Evolutionary conservation across 306 rosid species (phyloP).

Genomic region (Malus orientalis): DNA sequence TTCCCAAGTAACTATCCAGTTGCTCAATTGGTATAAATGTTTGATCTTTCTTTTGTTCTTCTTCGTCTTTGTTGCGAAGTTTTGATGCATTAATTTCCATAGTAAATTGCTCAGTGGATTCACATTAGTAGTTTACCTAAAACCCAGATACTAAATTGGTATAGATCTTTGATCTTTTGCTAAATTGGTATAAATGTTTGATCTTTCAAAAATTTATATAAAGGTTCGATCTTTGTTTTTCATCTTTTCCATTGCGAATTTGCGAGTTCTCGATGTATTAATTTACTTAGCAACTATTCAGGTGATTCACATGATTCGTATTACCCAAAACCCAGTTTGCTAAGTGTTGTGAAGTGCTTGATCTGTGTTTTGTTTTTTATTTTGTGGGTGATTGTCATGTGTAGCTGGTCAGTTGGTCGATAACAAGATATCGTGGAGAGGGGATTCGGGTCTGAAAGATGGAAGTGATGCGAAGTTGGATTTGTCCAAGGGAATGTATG

Average conservation of each 20-base stretch:
- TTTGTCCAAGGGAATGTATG: slow-evolving; percentile 88
- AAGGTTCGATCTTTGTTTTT: not conserved
- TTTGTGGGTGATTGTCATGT: slow-evolving; percentile 6
- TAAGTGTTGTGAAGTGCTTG: not conserved
- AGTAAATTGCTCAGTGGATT: not conserved
- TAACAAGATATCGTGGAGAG: slow-evolving; percentile 81
- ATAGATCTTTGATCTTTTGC: not conserved
- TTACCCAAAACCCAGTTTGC: not conserved
- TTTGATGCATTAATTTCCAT: not conserved
- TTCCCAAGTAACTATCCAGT: too few species aligned
- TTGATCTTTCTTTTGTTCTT: not conserved
- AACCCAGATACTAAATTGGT: not conserved
- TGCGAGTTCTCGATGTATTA: not conserved
- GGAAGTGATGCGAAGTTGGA: slow-evolving; percentile 62
- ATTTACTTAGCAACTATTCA: not conserved
- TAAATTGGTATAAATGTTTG: not conserved
- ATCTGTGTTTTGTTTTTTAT: not conserved
- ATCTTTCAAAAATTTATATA: not conserved
- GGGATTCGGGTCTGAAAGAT: slow-evolving; percentile 77
- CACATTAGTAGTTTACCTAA: not conserved
- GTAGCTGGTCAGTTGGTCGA: slow-evolving; percentile 70
- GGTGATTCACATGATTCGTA: not conserved
- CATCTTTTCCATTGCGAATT: not conserved
- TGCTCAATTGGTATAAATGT: not conserved
- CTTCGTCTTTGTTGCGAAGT: not conserved